Evolutionary conservation across 2,329 filamentous ascomycete genomes (phyloP).

Genomic region (Alternaria panax): DNA sequence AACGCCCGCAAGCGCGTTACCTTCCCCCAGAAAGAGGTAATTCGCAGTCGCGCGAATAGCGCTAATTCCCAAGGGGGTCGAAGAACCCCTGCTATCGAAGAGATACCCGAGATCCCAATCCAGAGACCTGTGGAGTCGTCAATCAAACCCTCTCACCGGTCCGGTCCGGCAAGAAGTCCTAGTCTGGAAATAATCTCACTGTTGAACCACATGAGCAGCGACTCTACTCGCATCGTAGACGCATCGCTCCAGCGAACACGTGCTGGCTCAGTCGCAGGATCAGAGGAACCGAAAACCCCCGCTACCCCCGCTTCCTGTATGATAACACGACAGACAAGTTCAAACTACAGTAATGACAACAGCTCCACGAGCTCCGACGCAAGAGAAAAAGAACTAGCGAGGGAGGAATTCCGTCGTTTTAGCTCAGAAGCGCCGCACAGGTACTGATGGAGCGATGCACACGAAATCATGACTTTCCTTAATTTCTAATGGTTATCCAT

Average conservation of each 20-base stretch:
- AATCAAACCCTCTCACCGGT: slow-evolving; percentile 3
- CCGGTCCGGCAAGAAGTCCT: slow-evolving; percentile 2
- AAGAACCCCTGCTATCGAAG: not conserved
- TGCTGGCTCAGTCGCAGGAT: not conserved
- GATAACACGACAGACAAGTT: not conserved
- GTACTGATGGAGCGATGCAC: not conserved
- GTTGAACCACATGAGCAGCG: slow-evolving; percentile 15
- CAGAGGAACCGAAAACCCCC: not conserved
- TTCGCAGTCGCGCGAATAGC: slow-evolving; percentile 6
- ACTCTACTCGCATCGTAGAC: slow-evolving; percentile 21
- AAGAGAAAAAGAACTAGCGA: slow-evolving; percentile 17
- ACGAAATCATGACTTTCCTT: slow-evolving; percentile 1
- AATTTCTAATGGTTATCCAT: not conserved
- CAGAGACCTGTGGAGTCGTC: not conserved
- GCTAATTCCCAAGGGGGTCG: not conserved
- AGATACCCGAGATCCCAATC: slow-evolving; percentile 5
- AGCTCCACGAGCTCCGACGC: slow-evolving; percentile 21
- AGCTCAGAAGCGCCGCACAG: slow-evolving; percentile 27
- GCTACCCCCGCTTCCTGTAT: not conserved
- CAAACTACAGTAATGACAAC: slow-evolving; percentile 13
- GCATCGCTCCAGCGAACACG: slow-evolving; percentile 18
- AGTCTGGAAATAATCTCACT: slow-evolving; percentile 32
- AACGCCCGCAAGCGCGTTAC: slow-evolving; percentile 7
- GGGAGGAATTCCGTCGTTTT: slow-evolving; percentile 30
- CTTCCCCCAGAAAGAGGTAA: slow-evolving; percentile 6